Evolutionary conservation across 306 rosid species (phyloP), one percentile per base, ranked within the genome.

Genomic region (Albizia julibrissin): DNA sequence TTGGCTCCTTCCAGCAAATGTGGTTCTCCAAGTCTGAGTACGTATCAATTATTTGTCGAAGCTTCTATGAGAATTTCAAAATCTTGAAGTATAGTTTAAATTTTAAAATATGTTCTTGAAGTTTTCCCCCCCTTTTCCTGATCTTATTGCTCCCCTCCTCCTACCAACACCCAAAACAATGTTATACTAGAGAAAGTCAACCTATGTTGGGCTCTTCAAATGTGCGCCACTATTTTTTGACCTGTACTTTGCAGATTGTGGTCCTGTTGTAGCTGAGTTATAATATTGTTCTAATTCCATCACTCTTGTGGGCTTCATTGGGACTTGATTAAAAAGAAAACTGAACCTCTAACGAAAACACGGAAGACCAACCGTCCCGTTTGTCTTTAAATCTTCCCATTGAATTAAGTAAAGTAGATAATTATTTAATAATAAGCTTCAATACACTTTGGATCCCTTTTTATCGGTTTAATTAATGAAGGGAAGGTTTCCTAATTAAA

Each of bases 21-120:
- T 87, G 90, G 90, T 95, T 95, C 91, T 95, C 99, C 75, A 95
- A 88, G 80, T 88, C 99, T 27, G 99, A 95, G 99, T 95, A 91
- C 87, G 87, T 88, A 78, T 69, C 72, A 16, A 26, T 73, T 27
- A 19, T 29, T 80, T 29, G 10, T 50, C 61, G 44, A 26, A 66
- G 47, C 69, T 56, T 40, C 15, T 26, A 1, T 34, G 59, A 74
- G 29, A 80, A 69, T 33, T 74, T 52, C 34, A 31, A 74, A 33
- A 31, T 74, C 4, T 37, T 31, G 33, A 21, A 21, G 27, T 37
- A n/a, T 31, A 37, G 73, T n/a, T 50, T 18, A 18, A 50, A 50
- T 50, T 50, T 50, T 14, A 14, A 15, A 12, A 34, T 74, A 33
- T n/a, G 52, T 47, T 47, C 15, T 12, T 10, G 33, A 54, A 54